Conservation (phyloP, 306 rosid genomes). For the Albizia julibrissin region DNA sequence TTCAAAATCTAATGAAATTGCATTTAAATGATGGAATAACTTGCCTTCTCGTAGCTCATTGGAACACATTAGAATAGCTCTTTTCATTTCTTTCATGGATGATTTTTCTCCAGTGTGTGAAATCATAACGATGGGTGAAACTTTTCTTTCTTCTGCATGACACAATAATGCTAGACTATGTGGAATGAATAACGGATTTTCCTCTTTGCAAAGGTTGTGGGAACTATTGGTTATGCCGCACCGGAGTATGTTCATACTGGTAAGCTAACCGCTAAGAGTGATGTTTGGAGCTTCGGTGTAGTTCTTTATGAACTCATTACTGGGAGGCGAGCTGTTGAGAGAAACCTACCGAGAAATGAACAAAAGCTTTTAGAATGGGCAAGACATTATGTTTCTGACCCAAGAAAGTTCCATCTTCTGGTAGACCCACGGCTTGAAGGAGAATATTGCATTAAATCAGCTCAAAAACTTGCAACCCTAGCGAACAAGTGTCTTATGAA, state of each 20-base stretch:
- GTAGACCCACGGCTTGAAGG: slow-evolving; percentile 86
- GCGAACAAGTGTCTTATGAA: slow-evolving; percentile 89
- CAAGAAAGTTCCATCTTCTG: slow-evolving; percentile 73
- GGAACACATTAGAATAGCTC: background rate
- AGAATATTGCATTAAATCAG: slow-evolving; percentile 67
- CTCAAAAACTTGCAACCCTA: slow-evolving; percentile 73
- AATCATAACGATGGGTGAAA: slow-evolving; percentile 6
- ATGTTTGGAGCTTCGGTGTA: slow-evolving; percentile 96
- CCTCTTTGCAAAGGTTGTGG: slow-evolving; percentile 72
- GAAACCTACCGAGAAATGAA: slow-evolving; percentile 86
- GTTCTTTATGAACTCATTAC: slow-evolving; percentile 94
- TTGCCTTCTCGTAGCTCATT: slow-evolving; percentile 10
- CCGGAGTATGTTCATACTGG: slow-evolving; percentile 97
- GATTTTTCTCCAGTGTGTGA: slow-evolving; percentile 14
- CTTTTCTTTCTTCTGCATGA: slow-evolving; percentile 7
- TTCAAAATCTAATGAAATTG: slow-evolving; percentile 3
- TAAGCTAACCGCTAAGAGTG: slow-evolving; percentile 86
- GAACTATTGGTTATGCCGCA: slow-evolving; percentile 94
- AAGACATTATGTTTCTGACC: slow-evolving; percentile 76
- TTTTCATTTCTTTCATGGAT: slow-evolving; percentile 12
- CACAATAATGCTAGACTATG: slow-evolving; percentile 15
- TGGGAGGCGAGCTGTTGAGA: slow-evolving; percentile 92
- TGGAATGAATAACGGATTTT: slow-evolving; percentile 35
- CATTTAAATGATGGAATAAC: slow-evolving; percentile 18
- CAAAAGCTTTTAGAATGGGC: slow-evolving; percentile 97